Percentiles rank a stretch among this genome's conserved stretches.
These are phyloP conservation scores for Acorus gramineus DNA, from an alignment of 106 monocot species.

Conservation along the genomic window DNA sequence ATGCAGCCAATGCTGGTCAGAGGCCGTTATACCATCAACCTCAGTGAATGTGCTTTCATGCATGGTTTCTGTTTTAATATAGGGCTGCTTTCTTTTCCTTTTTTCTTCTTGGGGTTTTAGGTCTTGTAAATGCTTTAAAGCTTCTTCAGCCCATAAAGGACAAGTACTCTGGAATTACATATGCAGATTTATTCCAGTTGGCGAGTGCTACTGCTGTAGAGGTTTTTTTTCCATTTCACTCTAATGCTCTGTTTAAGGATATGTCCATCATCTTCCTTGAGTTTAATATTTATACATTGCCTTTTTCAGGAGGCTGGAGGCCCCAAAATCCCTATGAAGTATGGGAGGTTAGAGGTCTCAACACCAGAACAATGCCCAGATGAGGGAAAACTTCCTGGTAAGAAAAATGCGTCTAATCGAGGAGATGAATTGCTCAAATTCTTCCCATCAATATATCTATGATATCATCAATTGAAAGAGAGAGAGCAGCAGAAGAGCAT, in stretches of 20 bases:
- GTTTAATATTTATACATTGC: too few relatives aligned
- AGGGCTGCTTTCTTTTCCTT: too few relatives aligned
- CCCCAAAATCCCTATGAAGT: constrained; percentile 75
- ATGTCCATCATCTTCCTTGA: too few relatives aligned
- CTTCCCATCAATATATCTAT: neutral
- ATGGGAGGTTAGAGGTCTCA: constrained; percentile 55
- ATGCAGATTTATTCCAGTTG: constrained; percentile 94
- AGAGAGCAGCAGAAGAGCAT: too few relatives aligned
- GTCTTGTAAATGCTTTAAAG: constrained; percentile 88
- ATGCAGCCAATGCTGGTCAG: constrained; percentile 91
- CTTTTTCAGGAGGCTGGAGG: constrained; percentile 61
- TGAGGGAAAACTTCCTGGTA: constrained; percentile 68
- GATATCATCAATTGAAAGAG: neutral
- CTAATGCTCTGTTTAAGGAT: too few relatives aligned
- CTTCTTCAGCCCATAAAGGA: constrained; percentile 91
- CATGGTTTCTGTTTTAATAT: too few relatives aligned
- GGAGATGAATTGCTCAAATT: neutral
- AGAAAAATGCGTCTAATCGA: constrained; percentile 1
- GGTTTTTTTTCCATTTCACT: constrained; percentile 20
- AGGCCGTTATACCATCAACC: too few relatives aligned
- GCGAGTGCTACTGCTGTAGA: constrained; percentile 97
- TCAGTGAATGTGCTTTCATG: too few relatives aligned
- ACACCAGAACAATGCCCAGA: constrained; percentile 54
- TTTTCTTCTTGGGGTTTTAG: constrained; percentile 22
- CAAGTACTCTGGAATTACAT: constrained; percentile 76